Evolutionary conservation across 2,329 filamentous ascomycete species (phyloP).

Genomic region (Hymenoscyphus albidus): DNA sequence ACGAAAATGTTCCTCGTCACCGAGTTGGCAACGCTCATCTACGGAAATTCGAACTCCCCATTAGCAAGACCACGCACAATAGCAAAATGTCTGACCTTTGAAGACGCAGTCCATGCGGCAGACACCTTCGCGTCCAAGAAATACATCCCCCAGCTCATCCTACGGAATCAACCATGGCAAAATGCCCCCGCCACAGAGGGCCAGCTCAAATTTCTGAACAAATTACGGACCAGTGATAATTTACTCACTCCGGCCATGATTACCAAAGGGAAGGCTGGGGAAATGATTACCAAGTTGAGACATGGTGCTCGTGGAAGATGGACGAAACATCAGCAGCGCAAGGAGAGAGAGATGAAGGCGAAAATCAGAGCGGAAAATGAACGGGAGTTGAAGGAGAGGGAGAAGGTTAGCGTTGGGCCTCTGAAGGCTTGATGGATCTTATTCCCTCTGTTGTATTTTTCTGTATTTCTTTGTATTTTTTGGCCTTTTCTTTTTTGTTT

Average conservation of each 20-base stretch:
- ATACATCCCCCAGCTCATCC: conserved; percentile 66
- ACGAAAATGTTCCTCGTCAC: conserved; percentile 32
- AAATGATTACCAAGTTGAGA: conserved; percentile 91
- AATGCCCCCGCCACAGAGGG: conserved; percentile 57
- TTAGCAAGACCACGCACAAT: conserved; percentile 68
- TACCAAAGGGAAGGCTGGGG: conserved; percentile 75
- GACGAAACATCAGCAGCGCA: conserved; percentile 48
- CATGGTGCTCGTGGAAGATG: conserved; percentile 72
- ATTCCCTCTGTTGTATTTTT: conserved; percentile 1
- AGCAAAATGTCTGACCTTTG: conserved; percentile 60
- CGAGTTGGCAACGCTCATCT: conserved; percentile 34
- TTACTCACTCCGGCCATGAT: conserved; percentile 53
- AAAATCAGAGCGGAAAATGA: conserved; percentile 39
- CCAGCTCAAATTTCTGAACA: conserved; percentile 69
- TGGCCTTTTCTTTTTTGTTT: conserved; percentile 4
- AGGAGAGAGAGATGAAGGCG: conserved; percentile 45
- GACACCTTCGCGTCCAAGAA: conserved; percentile 72
- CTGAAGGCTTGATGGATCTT: conserved; percentile 32
- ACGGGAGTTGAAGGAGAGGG: conserved; percentile 41
- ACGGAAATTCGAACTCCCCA: conserved; percentile 47
- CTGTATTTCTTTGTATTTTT: conserved; percentile 11
- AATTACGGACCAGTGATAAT: conserved; percentile 52
- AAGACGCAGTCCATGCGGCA: conserved; percentile 75
- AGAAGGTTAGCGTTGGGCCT: conserved; percentile 55
- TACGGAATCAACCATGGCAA: conserved; percentile 67